These are phyloP conservation scores for Mycena sanguinolenta DNA, from an alignment of 768 basidiomycete species.

Conservation along the genomic window DNA sequence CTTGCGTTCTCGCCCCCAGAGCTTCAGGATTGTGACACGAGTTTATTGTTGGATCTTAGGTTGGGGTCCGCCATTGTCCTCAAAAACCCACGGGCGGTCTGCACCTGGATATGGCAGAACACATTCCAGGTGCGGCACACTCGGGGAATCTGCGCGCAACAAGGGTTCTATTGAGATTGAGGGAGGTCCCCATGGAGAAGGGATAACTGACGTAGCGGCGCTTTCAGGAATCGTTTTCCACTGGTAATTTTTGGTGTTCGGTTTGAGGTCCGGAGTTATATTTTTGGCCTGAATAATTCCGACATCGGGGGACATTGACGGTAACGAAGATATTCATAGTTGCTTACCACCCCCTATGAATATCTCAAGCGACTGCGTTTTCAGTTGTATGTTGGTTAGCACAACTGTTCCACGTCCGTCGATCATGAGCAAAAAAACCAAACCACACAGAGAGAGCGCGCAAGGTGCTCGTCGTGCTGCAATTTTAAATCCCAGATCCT, in stretches of 20 bases:
- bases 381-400: slow-evolving; percentile 18
- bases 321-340: too few relatives aligned
- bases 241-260: neutral
- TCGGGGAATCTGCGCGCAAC: too few relatives aligned
- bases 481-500: slow-evolving; percentile 1
- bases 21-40: too few relatives aligned
- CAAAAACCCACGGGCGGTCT: too few relatives aligned
- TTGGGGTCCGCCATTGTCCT: too few relatives aligned
- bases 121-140: too few relatives aligned
- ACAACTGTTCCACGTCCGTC: neutral
- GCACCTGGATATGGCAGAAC: too few relatives aligned
- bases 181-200: neutral
- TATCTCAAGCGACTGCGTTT: slow-evolving; percentile 13
- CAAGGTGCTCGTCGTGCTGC: neutral
- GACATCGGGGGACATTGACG: neutral
- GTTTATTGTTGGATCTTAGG: too few relatives aligned
- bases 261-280: slow-evolving; percentile 7
- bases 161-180: neutral
- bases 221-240: slow-evolving; percentile 20
- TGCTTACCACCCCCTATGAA: slow-evolving; percentile 1
- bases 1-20: too few relatives aligned
- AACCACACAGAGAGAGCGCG: neutral
- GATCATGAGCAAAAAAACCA: too few relatives aligned
- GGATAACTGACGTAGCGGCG: slow-evolving; percentile 7
- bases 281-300: neutral